These are phyloP conservation scores for Tricholomella constricta DNA, from an alignment of 768 basidiomycete genomes.

Conservation along the genomic window DNA sequence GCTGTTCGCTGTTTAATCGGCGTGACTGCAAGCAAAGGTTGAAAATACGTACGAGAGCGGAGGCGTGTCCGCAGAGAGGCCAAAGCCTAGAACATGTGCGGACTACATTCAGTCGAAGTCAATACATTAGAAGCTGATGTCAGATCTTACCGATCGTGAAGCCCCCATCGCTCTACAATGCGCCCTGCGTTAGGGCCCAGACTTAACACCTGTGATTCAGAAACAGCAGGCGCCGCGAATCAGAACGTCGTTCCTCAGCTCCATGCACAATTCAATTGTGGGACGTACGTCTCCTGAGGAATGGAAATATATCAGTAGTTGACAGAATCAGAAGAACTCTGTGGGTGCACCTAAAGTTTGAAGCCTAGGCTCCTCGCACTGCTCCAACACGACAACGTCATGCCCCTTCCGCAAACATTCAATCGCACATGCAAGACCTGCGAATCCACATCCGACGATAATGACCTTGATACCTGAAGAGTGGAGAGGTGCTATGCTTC, in stretches of 20 bases:
- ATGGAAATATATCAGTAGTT: too few relatives aligned
- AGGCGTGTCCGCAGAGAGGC: not conserved
- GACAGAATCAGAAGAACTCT: too few relatives aligned
- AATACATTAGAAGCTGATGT: not conserved
- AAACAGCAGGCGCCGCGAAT: too few relatives aligned
- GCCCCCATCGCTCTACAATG: constrained; percentile 2
- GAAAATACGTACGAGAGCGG: not conserved
- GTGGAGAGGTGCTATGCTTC: too few relatives aligned
- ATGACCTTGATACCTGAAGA: constrained; percentile 3
- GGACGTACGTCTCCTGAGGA: too few relatives aligned
- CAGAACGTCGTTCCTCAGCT: too few relatives aligned
- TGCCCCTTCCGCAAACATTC: constrained; percentile 3
- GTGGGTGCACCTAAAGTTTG: not conserved
- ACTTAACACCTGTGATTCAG: too few relatives aligned
- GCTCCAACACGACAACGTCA: constrained; percentile 2
- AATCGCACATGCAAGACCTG: constrained; percentile 3
- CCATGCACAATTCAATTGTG: too few relatives aligned
- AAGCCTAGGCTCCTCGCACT: not conserved
- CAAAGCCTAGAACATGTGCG: not conserved
- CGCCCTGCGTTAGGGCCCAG: not conserved
- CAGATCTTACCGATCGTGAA: constrained; percentile 2
- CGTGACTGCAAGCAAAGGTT: too few relatives aligned
- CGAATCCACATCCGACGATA: constrained; percentile 2
- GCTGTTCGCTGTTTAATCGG: not conserved
- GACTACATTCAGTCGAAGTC: not conserved